A percentile compares a stretch with the other conserved stretches of the same genome.
These are phyloP conservation scores for Tetracladium maxilliforme DNA, from an alignment of 2,329 filamentous ascomycete species.

Conservation along the genomic window DNA sequence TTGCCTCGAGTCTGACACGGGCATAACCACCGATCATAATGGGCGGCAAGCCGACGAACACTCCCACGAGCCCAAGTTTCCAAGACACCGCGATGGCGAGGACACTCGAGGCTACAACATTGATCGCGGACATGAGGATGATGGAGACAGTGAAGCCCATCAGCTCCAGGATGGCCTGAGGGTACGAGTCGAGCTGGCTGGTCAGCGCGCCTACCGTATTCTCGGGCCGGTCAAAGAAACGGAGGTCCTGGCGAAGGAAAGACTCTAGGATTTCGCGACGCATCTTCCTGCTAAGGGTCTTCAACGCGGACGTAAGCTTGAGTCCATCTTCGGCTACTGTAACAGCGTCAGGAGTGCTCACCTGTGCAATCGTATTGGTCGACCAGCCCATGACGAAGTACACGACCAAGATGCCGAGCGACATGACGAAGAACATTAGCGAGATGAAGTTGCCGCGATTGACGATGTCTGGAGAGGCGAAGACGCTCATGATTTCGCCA, in stretches of 20 bases:
- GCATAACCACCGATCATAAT: conserved; percentile 23
- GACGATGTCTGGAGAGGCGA: too few relatives aligned
- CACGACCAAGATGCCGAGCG: conserved; percentile 17
- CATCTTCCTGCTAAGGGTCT: conserved; percentile 9
- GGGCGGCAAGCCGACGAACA: conserved; percentile 24
- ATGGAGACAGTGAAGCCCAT: conserved; percentile 25
- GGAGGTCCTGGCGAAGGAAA: conserved; percentile 25
- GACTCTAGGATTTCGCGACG: conserved; percentile 13
- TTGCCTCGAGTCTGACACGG: conserved; percentile 25
- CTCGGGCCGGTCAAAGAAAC: conserved; percentile 18
- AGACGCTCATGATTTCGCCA: too few relatives aligned
- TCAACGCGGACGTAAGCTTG: neutral
- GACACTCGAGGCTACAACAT: conserved; percentile 20
- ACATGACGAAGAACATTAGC: conserved; percentile 26
- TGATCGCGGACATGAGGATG: conserved; percentile 24
- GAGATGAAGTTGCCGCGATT: conserved; percentile 22
- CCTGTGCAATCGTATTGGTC: conserved; percentile 13
- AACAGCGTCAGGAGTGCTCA: conserved; percentile 18
- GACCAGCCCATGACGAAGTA: conserved; percentile 21
- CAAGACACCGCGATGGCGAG: conserved; percentile 25
- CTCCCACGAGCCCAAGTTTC: conserved; percentile 27
- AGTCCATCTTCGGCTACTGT: neutral
- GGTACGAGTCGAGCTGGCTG: conserved; percentile 14
- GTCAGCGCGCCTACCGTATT: conserved; percentile 18
- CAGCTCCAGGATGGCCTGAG: conserved; percentile 28